These are phyloP conservation scores for Venturia aucupariae DNA, from an alignment of 2,329 filamentous ascomycete genomes.

Conservation along the genomic window DNA sequence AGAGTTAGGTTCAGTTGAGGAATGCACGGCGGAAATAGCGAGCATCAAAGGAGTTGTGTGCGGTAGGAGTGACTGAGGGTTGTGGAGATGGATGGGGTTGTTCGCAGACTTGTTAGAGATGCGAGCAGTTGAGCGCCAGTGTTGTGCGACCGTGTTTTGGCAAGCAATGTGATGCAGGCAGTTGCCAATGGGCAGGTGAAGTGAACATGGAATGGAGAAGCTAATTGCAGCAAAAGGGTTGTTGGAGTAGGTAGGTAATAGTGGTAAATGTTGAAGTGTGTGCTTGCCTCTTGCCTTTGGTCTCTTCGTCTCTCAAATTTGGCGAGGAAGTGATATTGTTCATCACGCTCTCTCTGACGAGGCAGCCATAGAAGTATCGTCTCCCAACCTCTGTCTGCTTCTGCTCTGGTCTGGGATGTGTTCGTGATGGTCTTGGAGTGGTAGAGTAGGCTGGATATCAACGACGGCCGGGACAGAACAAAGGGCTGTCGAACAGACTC, in stretches of 20 bases:
- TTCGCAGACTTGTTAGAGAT: neutral
- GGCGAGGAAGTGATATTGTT: constrained; percentile 5
- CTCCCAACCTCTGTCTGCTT: neutral
- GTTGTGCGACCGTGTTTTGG: neutral
- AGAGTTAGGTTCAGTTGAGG: constrained; percentile 41
- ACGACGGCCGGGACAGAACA: constrained; percentile 1
- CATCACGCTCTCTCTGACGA: constrained; percentile 6
- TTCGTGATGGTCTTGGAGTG: neutral
- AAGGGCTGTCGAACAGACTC: neutral
- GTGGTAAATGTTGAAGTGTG: neutral
- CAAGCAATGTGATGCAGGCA: neutral
- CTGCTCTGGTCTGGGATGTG: neutral
- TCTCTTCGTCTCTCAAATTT: constrained; percentile 3
- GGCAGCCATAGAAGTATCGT: constrained; percentile 1
- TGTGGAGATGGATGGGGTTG: constrained; percentile 3
- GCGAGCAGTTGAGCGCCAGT: neutral
- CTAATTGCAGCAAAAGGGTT: neutral
- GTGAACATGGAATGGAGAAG: neutral
- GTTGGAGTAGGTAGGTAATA: neutral
- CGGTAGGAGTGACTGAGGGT: neutral
- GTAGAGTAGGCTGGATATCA: neutral
- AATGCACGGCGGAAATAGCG: neutral
- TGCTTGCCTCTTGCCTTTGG: constrained; percentile 1
- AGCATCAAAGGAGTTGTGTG: neutral
- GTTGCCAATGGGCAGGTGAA: neutral